Percentiles rank a stretch among this genome's conserved stretches.
phyloP scores from a whole-genome alignment of 169 alveolate genomes.

The Cryptosporidium felis region DNA sequence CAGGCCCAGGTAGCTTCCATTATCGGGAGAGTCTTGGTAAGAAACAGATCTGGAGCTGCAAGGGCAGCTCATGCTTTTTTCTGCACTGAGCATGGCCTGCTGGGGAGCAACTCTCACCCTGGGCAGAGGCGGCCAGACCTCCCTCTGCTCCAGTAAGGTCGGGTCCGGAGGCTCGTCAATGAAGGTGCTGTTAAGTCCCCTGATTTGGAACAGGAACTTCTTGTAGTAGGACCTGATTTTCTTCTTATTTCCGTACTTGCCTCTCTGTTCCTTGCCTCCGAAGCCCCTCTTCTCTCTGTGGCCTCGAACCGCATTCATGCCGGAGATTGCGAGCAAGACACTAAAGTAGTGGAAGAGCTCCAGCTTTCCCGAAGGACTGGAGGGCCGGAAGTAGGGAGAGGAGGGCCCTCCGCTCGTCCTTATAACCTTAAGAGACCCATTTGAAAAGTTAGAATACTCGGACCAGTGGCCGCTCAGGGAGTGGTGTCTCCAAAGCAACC shows the following conservation, averaged over 20 bases:
- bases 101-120: not conserved
- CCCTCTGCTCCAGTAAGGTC: not conserved
- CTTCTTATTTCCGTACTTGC: not conserved
- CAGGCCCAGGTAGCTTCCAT: not conserved
- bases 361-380: constrained; percentile 14
- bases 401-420: constrained; percentile 8
- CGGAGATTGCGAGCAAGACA: constrained; percentile 24
- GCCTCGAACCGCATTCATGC: not conserved
- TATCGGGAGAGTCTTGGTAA: too few species aligned
- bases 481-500: constrained; percentile 47
- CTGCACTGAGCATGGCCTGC: too few species aligned
- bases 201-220: constrained; percentile 6
- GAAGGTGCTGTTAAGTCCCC: not conserved
- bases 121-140: constrained; percentile 55
- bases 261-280: not conserved
- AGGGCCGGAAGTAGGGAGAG: not conserved
- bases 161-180: constrained; percentile 51
- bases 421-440: constrained; percentile 5
- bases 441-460: constrained; percentile 16
- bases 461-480: constrained; percentile 23
- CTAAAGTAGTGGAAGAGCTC: constrained; percentile 32
- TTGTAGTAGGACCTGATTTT: constrained; percentile 10
- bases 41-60: too few species aligned
- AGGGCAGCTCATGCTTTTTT: too few species aligned
- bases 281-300: not conserved